Base-by-base conservation (phyloP, 768 basidiomycete species). In the Russula dissimulans region DNA sequence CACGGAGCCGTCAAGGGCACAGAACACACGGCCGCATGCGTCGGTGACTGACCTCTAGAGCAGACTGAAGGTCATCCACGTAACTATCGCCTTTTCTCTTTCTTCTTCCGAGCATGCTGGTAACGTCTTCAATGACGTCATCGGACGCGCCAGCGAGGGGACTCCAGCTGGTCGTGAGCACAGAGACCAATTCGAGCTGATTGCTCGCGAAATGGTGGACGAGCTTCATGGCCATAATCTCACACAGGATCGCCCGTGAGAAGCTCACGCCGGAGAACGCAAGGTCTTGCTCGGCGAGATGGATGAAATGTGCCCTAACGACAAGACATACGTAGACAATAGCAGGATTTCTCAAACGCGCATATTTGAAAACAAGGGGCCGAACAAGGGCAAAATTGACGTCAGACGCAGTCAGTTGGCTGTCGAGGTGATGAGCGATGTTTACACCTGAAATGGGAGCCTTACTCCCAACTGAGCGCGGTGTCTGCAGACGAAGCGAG, bases 191-290 rank as follows among this genome's bases (percentile, higher is more conserved):
- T 58, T 87, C 82, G n/a, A 93, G 79, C 68, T 88, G 81, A 66
- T 84, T 82, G 5, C 80, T 79, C 1, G 89, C 85, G 67, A 89
- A 94, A 36, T 79, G 78, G 22, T 79, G 82, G 11, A 94, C 77
- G 26, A 95, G 80, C 68, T 97, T 97, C 76, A 91, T 84, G 9
- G 95, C 92, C 18, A 97, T 72, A 15, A 97, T 81, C 70, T 97
- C 92, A 72, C 91, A 95, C 10, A 95, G 78, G 34, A 78, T 84
- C 4, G 92, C 94, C 43, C 87, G 77, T 10, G 83, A 74, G 8
- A 76, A 71, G 76, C 89, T 86, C 56, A 97, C 78, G 15, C 80
- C 82, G 9, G 90, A 80, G 72, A 86, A 86, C 14, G 90, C 89
- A 48, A 97, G 77, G 66, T 94, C 85, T 3, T 78, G 76, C 29